A percentile compares a stretch with the other conserved stretches of the same genome.
Evolutionary conservation across 2,329 filamentous ascomycete genomes (phyloP).

Genomic region (Cryphonectria naterciae): DNA sequence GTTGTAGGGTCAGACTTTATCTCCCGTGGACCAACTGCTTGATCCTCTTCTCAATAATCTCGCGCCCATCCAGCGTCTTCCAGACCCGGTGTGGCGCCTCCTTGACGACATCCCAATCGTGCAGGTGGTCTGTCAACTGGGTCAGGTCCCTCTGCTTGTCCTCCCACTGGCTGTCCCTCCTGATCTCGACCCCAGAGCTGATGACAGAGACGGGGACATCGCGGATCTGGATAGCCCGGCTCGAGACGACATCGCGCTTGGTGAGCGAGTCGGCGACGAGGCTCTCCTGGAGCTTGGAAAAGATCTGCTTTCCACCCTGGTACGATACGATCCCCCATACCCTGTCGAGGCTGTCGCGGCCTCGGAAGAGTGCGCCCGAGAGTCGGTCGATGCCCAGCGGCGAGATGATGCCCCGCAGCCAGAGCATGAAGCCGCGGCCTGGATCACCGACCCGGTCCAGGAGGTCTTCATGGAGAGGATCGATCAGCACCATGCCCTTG

Average conservation of each 20-base stretch:
- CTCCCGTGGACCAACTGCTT: slow-evolving; percentile 61
- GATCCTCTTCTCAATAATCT: slow-evolving; percentile 78
- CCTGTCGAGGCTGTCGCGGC: slow-evolving; percentile 79
- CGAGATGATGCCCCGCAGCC: slow-evolving; percentile 83
- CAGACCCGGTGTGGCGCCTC: slow-evolving; percentile 87
- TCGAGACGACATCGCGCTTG: slow-evolving; percentile 78
- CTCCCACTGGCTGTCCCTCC: slow-evolving; percentile 73
- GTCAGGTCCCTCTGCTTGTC: slow-evolving; percentile 84
- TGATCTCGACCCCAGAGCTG: slow-evolving; percentile 76
- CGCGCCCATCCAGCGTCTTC: slow-evolving; percentile 72
- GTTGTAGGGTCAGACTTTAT: slow-evolving; percentile 9
- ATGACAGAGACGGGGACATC: slow-evolving; percentile 78
- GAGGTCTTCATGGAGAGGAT: slow-evolving; percentile 87
- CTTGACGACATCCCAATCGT: slow-evolving; percentile 85
- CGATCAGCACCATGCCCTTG: slow-evolving; percentile 80
- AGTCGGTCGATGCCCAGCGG: slow-evolving; percentile 85
- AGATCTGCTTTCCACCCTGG: slow-evolving; percentile 82
- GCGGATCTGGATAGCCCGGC: slow-evolving; percentile 77
- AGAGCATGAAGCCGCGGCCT: slow-evolving; percentile 78
- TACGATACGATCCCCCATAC: slow-evolving; percentile 80
- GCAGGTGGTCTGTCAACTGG: slow-evolving; percentile 75
- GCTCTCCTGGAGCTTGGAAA: slow-evolving; percentile 90
- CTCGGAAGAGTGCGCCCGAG: slow-evolving; percentile 78
- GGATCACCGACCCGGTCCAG: slow-evolving; percentile 70
- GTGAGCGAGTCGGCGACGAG: slow-evolving; percentile 85